These are phyloP conservation scores for Sphagnum contortum DNA, from an alignment of 225 moss, liverwort and hornwort species.

Conservation along the genomic window DNA sequence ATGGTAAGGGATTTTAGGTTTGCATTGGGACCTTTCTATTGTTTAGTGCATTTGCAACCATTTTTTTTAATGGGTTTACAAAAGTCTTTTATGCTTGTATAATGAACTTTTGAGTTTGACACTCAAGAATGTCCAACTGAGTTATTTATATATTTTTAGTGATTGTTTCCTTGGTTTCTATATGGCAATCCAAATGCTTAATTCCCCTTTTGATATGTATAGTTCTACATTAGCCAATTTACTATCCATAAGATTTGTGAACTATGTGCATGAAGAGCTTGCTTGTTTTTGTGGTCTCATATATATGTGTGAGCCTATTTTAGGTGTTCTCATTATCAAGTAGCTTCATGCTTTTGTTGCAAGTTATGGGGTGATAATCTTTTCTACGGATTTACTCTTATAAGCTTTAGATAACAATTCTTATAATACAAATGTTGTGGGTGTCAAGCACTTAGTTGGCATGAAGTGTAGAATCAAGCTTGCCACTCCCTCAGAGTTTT, in stretches of 20 bases:
- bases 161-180: conserved; percentile 98
- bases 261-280: not conserved
- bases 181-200: conserved; percentile 48
- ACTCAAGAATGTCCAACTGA: too few species aligned
- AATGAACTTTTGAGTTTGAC: too few species aligned
- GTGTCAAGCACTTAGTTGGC: conserved; percentile 91
- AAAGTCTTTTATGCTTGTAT: too few species aligned
- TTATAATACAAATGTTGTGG: conserved; percentile 99
- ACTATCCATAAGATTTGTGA: too few species aligned
- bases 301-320: not conserved
- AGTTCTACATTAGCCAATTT: too few species aligned
- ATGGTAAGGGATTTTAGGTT: too few species aligned
- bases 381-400: not conserved
- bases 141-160: too few species aligned
- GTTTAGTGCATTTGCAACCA: too few species aligned
- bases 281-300: not conserved
- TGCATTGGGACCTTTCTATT: too few species aligned
- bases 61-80: too few species aligned
- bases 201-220: not conserved
- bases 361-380: too few species aligned
- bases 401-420: conserved; percentile 93
- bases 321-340: not conserved
- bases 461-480: conserved; percentile 98
- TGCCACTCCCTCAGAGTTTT: conserved; percentile 88
- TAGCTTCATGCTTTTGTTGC: too few species aligned